A percentile compares a stretch with the other conserved stretches of the same genome.
Conservation (phyloP, 352 stramenopile genomes). For the Pythium oligandrum region DNA sequence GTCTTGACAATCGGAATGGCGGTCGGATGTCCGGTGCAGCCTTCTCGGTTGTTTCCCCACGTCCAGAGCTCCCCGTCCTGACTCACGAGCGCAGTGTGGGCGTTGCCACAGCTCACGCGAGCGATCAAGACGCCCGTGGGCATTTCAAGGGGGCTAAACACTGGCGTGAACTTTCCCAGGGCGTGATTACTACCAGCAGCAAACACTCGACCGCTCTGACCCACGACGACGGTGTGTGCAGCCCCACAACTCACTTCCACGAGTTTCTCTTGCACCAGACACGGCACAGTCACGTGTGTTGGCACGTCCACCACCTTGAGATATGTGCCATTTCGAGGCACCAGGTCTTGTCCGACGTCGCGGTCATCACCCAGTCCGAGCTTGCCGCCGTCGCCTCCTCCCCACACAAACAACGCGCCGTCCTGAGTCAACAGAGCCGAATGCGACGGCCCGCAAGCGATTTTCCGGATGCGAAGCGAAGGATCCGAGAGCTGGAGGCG, state of each 20-base stretch:
- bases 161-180: constrained; percentile 52
- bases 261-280: constrained; percentile 36
- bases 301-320: constrained; percentile 34
- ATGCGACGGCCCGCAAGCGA: constrained; percentile 73
- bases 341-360: constrained; percentile 44
- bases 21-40: constrained; percentile 53
- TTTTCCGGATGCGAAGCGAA: constrained; percentile 38
- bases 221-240: constrained; percentile 58
- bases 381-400: constrained; percentile 59
- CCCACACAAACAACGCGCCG: constrained; percentile 69
- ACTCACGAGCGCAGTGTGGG: constrained; percentile 61
- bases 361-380: constrained; percentile 66
- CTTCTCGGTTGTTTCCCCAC: constrained; percentile 69
- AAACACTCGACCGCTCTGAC: constrained; percentile 31
- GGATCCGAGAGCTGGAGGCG: constrained; percentile 24
- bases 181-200: constrained; percentile 67
- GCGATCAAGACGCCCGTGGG: constrained; percentile 21
- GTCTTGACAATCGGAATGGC: constrained; percentile 24
- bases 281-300: constrained; percentile 26
- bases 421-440: constrained; percentile 57
- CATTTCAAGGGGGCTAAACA: constrained; percentile 31
- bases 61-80: constrained; percentile 63
- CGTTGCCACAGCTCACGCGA: constrained; percentile 59
- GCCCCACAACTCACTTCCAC: constrained; percentile 68
- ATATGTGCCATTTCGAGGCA: constrained; percentile 56